Base-by-base conservation (phyloP, 768 basidiomycete species). In the Boletus subparvulus region DNA sequence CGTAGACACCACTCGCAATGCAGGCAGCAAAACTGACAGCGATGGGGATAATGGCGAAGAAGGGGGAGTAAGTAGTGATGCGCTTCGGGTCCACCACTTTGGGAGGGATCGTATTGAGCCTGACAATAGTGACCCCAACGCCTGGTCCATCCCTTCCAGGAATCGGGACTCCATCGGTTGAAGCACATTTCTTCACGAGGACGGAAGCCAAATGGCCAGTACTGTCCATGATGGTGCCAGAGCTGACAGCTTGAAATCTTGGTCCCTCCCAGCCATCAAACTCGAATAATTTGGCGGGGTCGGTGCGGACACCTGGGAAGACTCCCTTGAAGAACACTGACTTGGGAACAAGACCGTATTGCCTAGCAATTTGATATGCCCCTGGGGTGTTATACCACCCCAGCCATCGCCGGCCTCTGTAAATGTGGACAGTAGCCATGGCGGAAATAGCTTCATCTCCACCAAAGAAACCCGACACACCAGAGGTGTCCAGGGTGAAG, bases 371-470 rank as follows among this genome's bases (percentile, higher is more conserved):
- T 10, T 56, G 60, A 53, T 63, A 68, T n/a, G 67, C 61, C 35
- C 72, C 72, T 7, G 72, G 72, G 8, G 72, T 66, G 48, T 73
- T 73, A 51, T 73, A 73, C 68, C 66, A 73, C 3, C 72, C 72
- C 13, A 69, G 48, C 66, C 66, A 73, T 28, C 56, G 63, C 21
- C 61, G 53, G 2, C 61, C 63, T 40, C 58, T 52, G 47, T 62
- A 69, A n/a, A 73, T 21, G 19, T 67, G 69, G 5, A 66, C 68
- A 14, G 65, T 63, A 11, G 62, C 61, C 65, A 72, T 67, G 7
- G 72, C 68, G 10, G 72, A 65, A 26, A 72, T 58, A 0, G 72
- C 72, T 21, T 70, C 69, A 16, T 71, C 64, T 4, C 72, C 72
- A 37, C 72, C 71, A 35, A 73, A 67, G 26, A 73, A 65, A 36